Evolutionary conservation across 345 rosid genomes (phyloP), one percentile per base, ranked within the genome.

Genomic region (Durio zibethinus): DNA sequence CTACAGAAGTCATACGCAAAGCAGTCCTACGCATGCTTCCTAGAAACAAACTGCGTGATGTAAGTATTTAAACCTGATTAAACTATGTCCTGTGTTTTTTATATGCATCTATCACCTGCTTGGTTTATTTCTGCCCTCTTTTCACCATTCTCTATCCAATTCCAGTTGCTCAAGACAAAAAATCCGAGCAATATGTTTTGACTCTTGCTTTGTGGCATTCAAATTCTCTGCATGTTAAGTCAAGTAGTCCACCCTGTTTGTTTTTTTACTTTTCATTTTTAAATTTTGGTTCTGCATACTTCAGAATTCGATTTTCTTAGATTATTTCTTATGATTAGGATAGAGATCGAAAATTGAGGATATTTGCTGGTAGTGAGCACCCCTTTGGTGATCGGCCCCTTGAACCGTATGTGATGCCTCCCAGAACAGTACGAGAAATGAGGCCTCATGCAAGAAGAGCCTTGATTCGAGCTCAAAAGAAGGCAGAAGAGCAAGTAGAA

Each of bases 11-110:
- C 82, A 90, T 97, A 43, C 98, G 97, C 73, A 97, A 97, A 85
- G 98, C 99, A 80, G 94, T 96, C 74, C 76, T 93, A 35, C 98
- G 97, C 50, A 97, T 94, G 99, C 98, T 97, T 80, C 99, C 98
- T 8, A 91, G 90, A 81, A 96, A 96, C 86, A 96, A 93, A 83
- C 76, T 96, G 80, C 95, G 98, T 67, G 94, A 94, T 87, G 98
- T 94, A 76, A 86, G 97, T 78, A n/a, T 72, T 75, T 29, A 45
- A n/a, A 66, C 61, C 31, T 29, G 48, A 29, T 42, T 23, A 18
- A 15, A 35, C 29, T 52, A 65, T 15, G 38, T 35, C 9, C n/a
- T 5, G 18, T 48, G 16, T 59, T 27, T 53, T 36, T 42, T 3
- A 21, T 7, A 42, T 72, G 36, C 9, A 27, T 29, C 25, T 45